phyloP scores from a whole-genome alignment of 371 early-diverging fungal species.

The Umbelopsis sp. region DNA sequence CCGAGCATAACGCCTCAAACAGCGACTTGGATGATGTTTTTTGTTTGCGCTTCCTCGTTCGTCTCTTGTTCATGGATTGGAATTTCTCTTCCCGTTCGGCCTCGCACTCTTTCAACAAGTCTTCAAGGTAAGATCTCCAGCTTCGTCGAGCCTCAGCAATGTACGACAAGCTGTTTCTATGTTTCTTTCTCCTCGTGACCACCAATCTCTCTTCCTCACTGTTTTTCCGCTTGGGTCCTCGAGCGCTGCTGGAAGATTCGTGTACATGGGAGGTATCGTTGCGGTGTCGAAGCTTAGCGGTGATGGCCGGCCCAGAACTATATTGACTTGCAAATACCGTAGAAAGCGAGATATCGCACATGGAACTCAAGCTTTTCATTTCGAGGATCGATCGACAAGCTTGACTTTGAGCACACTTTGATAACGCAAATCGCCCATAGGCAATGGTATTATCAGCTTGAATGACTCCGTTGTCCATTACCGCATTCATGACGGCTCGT shows the following conservation, averaged over 20 bases:
- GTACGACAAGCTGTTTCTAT: not conserved
- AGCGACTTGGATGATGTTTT: not conserved
- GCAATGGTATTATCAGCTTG: conserved; percentile 8
- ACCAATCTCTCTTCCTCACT: not conserved
- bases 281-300: conserved; percentile 12
- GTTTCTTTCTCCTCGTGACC: not conserved
- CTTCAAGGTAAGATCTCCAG: conserved; percentile 9
- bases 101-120: not conserved
- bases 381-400: not conserved
- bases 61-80: not conserved
- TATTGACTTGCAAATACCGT: not conserved
- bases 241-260: not conserved
- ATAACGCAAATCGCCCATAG: conserved; percentile 11
- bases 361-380: not conserved
- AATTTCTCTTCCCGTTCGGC: conserved; percentile 6
- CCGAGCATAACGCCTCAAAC: conserved; percentile 6
- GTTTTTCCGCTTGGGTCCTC: not conserved
- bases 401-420: conserved; percentile 11
- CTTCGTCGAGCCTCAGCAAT: not conserved
- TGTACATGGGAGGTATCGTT: not conserved
- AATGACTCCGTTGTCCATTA: conserved; percentile 7
- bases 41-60: conserved; percentile 13
- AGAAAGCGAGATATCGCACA: not conserved
- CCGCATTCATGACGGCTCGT: conserved; percentile 7
- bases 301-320: conserved; percentile 7